Conservation (phyloP, 768 basidiomycete species). For the Kwoniella shandongensis region DNA sequence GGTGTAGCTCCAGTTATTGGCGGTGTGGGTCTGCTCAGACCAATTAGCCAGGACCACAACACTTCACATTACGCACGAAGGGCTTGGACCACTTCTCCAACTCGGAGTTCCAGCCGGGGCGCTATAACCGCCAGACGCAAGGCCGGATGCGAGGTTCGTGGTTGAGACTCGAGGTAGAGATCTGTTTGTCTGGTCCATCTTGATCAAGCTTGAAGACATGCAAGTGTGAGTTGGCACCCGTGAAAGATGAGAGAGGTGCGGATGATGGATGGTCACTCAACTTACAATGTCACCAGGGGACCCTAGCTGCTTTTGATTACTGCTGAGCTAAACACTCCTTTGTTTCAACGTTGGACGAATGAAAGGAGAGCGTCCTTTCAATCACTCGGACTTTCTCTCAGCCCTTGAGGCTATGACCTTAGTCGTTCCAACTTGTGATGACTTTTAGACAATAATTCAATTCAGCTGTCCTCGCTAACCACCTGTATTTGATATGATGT, state of each 20-base stretch:
- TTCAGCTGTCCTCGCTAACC: no score
- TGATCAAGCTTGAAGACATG: neutral
- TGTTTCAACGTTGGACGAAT: neutral
- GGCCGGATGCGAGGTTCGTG: neutral
- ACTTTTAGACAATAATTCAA: no score
- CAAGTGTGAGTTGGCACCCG: no score
- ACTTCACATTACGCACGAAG: conserved; percentile 8
- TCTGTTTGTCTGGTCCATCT: conserved; percentile 2
- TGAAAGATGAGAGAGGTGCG: no score
- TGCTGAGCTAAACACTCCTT: neutral
- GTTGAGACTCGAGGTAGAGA: conserved; percentile 16
- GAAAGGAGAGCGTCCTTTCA: conserved; percentile 2
- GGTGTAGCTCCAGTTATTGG: conserved; percentile 12
- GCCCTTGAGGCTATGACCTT: no score
- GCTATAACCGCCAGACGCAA: conserved; percentile 6
- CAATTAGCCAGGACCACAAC: neutral
- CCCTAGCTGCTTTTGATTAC: no score
- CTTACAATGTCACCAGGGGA: no score
- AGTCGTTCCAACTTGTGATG: no score
- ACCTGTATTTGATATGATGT: no score
- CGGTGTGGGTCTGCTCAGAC: conserved; percentile 13
- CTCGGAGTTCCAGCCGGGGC: conserved; percentile 11
- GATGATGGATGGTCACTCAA: no score
- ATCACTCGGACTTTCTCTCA: no score
- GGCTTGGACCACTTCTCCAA: conserved; percentile 13